phyloP scores from a whole-genome alignment of 2,329 filamentous ascomycete genomes.

The Fusarium sp. region DNA sequence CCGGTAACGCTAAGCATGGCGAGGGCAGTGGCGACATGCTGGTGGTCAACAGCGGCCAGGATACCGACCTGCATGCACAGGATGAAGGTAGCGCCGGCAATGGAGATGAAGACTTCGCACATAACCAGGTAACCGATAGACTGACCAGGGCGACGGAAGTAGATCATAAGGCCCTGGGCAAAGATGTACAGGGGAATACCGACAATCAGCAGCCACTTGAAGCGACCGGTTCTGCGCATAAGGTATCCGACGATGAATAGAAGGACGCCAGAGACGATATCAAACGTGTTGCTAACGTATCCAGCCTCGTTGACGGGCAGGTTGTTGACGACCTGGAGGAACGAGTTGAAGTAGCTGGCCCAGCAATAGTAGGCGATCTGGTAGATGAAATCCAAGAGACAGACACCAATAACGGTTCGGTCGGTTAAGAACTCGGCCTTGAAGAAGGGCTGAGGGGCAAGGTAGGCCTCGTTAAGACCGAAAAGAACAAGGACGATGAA shows the following conservation, averaged over 20 bases:
- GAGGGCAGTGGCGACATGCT: slow-evolving; percentile 52
- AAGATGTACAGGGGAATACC: slow-evolving; percentile 69
- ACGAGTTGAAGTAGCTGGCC: slow-evolving; percentile 66
- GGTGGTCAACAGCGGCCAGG: slow-evolving; percentile 52
- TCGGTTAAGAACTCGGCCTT: slow-evolving; percentile 65
- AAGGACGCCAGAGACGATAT: slow-evolving; percentile 64
- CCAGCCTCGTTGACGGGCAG: slow-evolving; percentile 63
- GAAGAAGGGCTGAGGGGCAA: slow-evolving; percentile 71
- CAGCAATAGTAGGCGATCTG: slow-evolving; percentile 63
- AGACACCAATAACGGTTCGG: slow-evolving; percentile 66
- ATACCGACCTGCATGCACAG: slow-evolving; percentile 48
- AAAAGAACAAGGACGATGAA: slow-evolving; percentile 66
- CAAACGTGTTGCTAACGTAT: slow-evolving; percentile 65
- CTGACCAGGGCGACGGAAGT: slow-evolving; percentile 52
- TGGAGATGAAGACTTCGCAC: slow-evolving; percentile 67
- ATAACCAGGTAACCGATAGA: slow-evolving; percentile 63
- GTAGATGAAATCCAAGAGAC: slow-evolving; percentile 56
- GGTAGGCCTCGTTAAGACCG: slow-evolving; percentile 69
- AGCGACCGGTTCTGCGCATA: slow-evolving; percentile 66
- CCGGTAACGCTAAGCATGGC: slow-evolving; percentile 49
- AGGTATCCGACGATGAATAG: slow-evolving; percentile 62
- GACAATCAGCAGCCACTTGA: slow-evolving; percentile 65
- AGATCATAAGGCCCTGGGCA: slow-evolving; percentile 62
- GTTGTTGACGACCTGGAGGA: slow-evolving; percentile 67
- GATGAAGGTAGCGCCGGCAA: slow-evolving; percentile 68